These are phyloP conservation scores for Trichophyton simii DNA, from an alignment of 2,329 filamentous ascomycete species.

Conservation along the genomic window DNA sequence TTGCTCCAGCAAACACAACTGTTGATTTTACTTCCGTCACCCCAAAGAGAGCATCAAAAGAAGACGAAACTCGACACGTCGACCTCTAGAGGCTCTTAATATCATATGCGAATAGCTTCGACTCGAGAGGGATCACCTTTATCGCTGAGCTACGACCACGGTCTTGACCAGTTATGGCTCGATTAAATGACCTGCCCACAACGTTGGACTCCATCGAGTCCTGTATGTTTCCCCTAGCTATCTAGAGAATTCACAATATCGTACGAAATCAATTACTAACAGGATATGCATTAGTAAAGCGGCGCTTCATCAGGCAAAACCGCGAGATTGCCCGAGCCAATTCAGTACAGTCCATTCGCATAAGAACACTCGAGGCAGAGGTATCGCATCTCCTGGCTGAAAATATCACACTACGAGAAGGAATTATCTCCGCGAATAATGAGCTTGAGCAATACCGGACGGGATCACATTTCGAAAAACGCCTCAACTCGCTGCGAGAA, in stretches of 20 bases:
- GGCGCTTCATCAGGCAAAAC: slow-evolving; percentile 53
- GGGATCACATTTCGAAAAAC: slow-evolving; percentile 33
- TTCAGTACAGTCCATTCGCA: slow-evolving; percentile 51
- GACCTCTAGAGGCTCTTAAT: background rate
- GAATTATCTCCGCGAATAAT: slow-evolving; percentile 45
- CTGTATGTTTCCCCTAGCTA: slow-evolving; percentile 24
- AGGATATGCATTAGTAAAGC: slow-evolving; percentile 39
- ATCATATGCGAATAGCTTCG: background rate
- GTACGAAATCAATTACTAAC: background rate
- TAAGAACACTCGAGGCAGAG: slow-evolving; percentile 51
- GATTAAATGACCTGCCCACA: slow-evolving; percentile 36
- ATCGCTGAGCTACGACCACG: background rate
- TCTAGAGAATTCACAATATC: background rate
- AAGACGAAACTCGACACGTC: background rate
- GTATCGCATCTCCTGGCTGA: slow-evolving; percentile 47
- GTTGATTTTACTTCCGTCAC: background rate
- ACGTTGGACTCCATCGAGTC: slow-evolving; percentile 37
- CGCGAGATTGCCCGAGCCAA: slow-evolving; percentile 53
- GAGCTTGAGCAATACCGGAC: slow-evolving; percentile 39
- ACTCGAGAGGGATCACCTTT: background rate
- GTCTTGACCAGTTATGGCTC: slow-evolving; percentile 29
- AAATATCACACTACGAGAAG: slow-evolving; percentile 47
- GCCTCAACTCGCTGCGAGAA: slow-evolving; percentile 41
- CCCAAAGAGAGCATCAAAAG: background rate
- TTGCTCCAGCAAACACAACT: background rate